Base-by-base conservation (phyloP, 2,329 filamentous ascomycete genomes). In the Ambrosiella xylebori region DNA sequence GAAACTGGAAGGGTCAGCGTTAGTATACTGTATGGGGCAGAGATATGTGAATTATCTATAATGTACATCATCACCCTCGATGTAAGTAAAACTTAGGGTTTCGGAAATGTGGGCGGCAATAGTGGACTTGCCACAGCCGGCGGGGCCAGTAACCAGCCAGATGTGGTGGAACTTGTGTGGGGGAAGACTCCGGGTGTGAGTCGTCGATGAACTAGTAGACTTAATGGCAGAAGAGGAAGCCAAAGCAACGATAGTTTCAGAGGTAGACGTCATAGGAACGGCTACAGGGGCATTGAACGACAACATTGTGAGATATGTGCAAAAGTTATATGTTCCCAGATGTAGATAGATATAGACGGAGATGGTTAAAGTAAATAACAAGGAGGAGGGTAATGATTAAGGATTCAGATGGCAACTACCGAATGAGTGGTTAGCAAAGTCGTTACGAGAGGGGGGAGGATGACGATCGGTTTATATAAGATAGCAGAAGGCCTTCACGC, bases 51-150 rank as follows among this genome's bases (percentile, higher is more conserved):
- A 8, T 40, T 27, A 27, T 27, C 27, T 27, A 38, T 15, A 45
- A 49, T 80, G 64, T 77, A 89, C 86, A 71, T 85, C 78, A 66
- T 90, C 86, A 61, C 86, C 86, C 71, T 90, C 86, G 15, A 90
- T 76, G 67, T 85, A 90, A 13, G 84, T 84, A 59, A 87, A 67
- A 37, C 77, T 71, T 40, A 89, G 72, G n/a, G 76, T 68, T 19
- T 76, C 70, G 49, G 85, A 78, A 49, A 90, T 69, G 65, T 80
- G 74, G 64, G 81, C 73, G 49, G 84, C 86, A 36, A 90, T 78
- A 0, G 85, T 89, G 59, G 80, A 86, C 74, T 90, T 90, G 60
- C 86, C 86, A 66, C 84, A 88, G 36, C 86, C 86, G 49, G 86
- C 85, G 56, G 86, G 86, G 36, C 86, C 86, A 1, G 85, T 88